These are phyloP conservation scores for Trichoderma lentiforme DNA, from an alignment of 2,329 filamentous ascomycete species.

Conservation along the genomic window DNA sequence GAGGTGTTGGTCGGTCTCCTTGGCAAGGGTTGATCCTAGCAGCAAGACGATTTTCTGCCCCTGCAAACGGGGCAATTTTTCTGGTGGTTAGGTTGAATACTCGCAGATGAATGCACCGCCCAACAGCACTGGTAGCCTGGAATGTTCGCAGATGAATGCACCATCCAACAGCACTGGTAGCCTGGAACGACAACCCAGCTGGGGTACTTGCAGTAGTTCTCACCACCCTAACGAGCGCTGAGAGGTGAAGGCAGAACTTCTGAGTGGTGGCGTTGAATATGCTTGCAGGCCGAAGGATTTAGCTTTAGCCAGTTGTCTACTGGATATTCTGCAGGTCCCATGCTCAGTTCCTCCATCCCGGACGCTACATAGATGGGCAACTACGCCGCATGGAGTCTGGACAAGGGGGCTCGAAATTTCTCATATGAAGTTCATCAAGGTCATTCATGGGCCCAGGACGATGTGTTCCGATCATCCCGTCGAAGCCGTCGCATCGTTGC, in stretches of 20 bases:
- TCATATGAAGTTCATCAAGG: conserved; percentile 1
- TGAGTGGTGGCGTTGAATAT: background rate
- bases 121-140: background rate
- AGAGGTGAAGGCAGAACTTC: background rate
- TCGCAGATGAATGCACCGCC: background rate
- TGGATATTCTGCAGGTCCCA: background rate
- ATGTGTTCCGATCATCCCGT: background rate
- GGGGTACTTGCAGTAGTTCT: background rate
- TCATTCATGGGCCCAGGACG: background rate
- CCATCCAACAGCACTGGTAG: background rate
- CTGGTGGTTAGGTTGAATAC: background rate
- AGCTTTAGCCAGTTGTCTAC: background rate
- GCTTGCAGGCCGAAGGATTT: background rate
- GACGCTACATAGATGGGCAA: background rate
- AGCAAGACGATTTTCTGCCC: background rate
- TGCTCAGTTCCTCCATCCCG: background rate
- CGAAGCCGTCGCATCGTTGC: background rate
- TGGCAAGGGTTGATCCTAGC: background rate
- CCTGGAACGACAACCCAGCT: background rate
- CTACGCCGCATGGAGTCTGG: background rate
- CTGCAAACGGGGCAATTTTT: background rate
- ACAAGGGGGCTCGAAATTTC: background rate
- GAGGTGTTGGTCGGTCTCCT: background rate
- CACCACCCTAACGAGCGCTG: background rate
- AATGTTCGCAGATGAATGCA: background rate